These are phyloP conservation scores for Begonia loranthoides DNA, from an alignment of 306 rosid genomes.

Conservation along the genomic window DNA sequence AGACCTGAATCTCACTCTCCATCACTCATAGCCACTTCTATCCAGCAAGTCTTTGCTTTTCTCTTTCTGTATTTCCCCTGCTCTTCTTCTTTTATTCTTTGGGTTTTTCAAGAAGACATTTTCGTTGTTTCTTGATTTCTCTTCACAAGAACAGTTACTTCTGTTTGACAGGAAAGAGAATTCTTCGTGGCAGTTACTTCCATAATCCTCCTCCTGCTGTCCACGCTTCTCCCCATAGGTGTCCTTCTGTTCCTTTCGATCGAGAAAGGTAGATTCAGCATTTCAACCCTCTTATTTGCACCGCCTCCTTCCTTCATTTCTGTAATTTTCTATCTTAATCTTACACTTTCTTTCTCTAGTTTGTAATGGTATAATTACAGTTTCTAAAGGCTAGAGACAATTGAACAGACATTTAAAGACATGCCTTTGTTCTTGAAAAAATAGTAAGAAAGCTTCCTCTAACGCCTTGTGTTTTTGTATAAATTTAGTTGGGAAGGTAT, in stretches of 20 bases:
- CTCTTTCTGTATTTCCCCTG: neutral
- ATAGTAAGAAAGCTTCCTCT: neutral
- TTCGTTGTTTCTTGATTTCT: constrained; percentile 1
- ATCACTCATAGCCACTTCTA: neutral
- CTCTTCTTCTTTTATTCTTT: neutral
- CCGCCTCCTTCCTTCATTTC: too few species aligned
- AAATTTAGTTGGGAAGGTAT: constrained; percentile 67
- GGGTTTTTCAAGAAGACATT: neutral
- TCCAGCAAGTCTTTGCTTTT: neutral
- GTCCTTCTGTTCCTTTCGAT: constrained; percentile 45
- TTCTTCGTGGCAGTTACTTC: constrained; percentile 68
- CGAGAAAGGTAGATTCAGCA: constrained; percentile 77
- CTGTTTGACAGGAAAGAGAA: constrained; percentile 69
- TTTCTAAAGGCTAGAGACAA: too few species aligned
- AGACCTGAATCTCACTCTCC: neutral
- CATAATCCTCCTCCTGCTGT: constrained; percentile 75
- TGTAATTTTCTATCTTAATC: neutral
- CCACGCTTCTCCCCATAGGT: constrained; percentile 63
- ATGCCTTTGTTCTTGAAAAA: too few species aligned
- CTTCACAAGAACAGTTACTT: constrained; percentile 5
- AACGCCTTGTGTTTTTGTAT: neutral
- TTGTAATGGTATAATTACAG: too few species aligned
- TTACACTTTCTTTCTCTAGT: neutral
- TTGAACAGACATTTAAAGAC: neutral
- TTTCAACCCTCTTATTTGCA: too few species aligned